Conservation (phyloP, 2,329 filamentous ascomycete species). For the Aspergillus caelatus region DNA sequence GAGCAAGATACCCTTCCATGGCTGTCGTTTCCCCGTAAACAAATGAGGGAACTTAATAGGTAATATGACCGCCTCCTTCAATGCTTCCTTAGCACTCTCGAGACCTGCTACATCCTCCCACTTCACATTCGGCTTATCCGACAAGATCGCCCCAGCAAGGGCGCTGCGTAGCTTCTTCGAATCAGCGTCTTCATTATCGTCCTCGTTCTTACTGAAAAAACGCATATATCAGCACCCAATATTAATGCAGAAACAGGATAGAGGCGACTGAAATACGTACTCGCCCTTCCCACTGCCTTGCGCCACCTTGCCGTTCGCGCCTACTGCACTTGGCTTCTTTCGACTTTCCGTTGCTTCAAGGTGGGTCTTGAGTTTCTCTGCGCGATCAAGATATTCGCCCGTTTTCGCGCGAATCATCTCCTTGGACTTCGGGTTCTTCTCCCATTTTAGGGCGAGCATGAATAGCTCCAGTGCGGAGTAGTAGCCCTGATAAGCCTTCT, state of each 20-base stretch:
- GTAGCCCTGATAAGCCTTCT: constrained; percentile 95
- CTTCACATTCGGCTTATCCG: constrained; percentile 92
- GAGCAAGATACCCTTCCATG: constrained; percentile 96
- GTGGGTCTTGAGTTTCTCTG: constrained; percentile 95
- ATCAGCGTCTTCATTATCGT: constrained; percentile 79
- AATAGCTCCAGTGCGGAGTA: constrained; percentile 96
- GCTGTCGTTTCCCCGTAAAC: constrained; percentile 93
- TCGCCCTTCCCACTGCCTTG: constrained; percentile 59
- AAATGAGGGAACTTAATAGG: constrained; percentile 98
- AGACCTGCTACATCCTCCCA: constrained; percentile 98
- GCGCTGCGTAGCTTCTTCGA: constrained; percentile 93
- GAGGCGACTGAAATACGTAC: constrained; percentile 38
- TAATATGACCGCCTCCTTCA: constrained; percentile 96
- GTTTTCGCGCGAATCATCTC: constrained; percentile 97
- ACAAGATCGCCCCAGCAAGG: constrained; percentile 85
- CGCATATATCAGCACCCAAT: constrained; percentile 1
- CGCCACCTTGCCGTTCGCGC: constrained; percentile 55
- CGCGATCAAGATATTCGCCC: constrained; percentile 96
- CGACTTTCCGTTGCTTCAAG: constrained; percentile 65
- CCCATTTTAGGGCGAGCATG: constrained; percentile 99
- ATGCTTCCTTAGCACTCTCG: constrained; percentile 89
- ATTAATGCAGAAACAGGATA: not conserved
- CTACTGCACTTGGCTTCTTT: constrained; percentile 55
- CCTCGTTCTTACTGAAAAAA: constrained; percentile 52
- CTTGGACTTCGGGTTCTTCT: constrained; percentile 97